Percentiles rank a stretch among this genome's conserved stretches.
Conservation (phyloP, 2,329 filamentous ascomycete species). For the Penicillium sp. region DNA sequence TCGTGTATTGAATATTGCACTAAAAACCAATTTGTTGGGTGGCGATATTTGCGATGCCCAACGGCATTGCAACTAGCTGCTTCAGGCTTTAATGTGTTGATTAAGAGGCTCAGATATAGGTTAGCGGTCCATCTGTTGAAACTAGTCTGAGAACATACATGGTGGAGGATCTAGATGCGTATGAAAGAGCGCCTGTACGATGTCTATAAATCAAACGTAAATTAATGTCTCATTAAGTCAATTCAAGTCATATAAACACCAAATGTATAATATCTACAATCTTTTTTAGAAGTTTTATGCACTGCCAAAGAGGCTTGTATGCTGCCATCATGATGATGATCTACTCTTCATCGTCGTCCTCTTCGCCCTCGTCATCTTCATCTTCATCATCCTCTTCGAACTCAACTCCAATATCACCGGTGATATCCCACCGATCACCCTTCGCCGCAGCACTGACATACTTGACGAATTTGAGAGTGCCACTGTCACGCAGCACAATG, state of each 20-base stretch:
- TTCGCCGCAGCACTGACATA: slow-evolving; percentile 80
- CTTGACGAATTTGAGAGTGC: slow-evolving; percentile 89
- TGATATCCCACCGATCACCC: slow-evolving; percentile 91
- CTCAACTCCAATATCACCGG: slow-evolving; percentile 71
- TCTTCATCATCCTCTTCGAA: slow-evolving; percentile 53
- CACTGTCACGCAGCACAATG: slow-evolving; percentile 82
- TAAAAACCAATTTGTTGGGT: background rate
- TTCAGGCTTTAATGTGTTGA: background rate
- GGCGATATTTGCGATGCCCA: background rate
- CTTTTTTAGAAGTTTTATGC: background rate
- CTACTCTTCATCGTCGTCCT: slow-evolving; percentile 25
- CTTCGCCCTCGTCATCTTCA: slow-evolving; percentile 38
- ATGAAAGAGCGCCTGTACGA: too few relatives aligned
- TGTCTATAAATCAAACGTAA: too few relatives aligned
- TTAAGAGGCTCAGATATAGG: background rate
- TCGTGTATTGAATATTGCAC: background rate
- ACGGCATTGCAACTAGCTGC: background rate
- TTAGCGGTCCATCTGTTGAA: background rate
- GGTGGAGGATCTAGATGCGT: too few relatives aligned
- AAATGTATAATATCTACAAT: slow-evolving; percentile 11
- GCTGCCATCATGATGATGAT: background rate
- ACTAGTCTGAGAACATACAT: too few relatives aligned
- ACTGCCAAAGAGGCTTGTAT: background rate
- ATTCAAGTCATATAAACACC: slow-evolving; percentile 4
- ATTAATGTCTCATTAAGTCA: slow-evolving; percentile 3